Conservation (phyloP, 805 yeast genomes). For the Saturnispora quitensis region DNA sequence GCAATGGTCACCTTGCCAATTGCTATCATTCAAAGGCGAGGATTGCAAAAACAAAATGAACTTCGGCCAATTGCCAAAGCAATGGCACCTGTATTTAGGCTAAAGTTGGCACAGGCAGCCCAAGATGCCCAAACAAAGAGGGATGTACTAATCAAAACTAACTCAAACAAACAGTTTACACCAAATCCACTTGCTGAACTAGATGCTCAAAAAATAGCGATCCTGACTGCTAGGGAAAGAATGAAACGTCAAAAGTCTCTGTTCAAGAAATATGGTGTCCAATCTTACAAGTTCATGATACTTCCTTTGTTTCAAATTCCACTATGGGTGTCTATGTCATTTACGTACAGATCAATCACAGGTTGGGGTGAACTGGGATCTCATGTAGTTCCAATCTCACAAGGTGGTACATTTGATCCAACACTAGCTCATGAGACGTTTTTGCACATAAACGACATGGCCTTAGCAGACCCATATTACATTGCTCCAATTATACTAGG, state of each 20-base stretch:
- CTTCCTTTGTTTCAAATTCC: slow-evolving; percentile 82
- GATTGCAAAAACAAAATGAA: slow-evolving; percentile 62
- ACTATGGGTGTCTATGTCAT: slow-evolving; percentile 71
- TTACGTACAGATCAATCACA: slow-evolving; percentile 64
- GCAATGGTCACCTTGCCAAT: slow-evolving; percentile 66
- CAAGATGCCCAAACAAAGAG: slow-evolving; percentile 24
- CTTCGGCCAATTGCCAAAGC: slow-evolving; percentile 66
- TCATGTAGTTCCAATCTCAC: slow-evolving; percentile 12
- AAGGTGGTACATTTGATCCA: slow-evolving; percentile 36
- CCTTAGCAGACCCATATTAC: slow-evolving; percentile 51
- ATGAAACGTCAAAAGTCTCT: slow-evolving; percentile 62
- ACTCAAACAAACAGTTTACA: slow-evolving; percentile 11
- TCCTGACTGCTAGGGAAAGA: slow-evolving; percentile 69
- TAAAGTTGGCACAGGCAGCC: slow-evolving; percentile 42
- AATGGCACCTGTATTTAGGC: slow-evolving; percentile 63
- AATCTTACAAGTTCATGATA: slow-evolving; percentile 69
- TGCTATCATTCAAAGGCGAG: slow-evolving; percentile 59
- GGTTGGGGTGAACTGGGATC: slow-evolving; percentile 45
- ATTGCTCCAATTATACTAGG: slow-evolving; percentile 69
- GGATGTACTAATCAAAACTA: slow-evolving; percentile 17
- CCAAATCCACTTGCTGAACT: slow-evolving; percentile 32
- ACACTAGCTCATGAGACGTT: slow-evolving; percentile 45
- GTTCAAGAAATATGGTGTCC: slow-evolving; percentile 60
- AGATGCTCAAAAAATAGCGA: slow-evolving; percentile 68
- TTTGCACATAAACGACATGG: slow-evolving; percentile 51